Conservation (phyloP, 2,329 filamentous ascomycete genomes). For the Ophiobolus disseminans region DNA sequence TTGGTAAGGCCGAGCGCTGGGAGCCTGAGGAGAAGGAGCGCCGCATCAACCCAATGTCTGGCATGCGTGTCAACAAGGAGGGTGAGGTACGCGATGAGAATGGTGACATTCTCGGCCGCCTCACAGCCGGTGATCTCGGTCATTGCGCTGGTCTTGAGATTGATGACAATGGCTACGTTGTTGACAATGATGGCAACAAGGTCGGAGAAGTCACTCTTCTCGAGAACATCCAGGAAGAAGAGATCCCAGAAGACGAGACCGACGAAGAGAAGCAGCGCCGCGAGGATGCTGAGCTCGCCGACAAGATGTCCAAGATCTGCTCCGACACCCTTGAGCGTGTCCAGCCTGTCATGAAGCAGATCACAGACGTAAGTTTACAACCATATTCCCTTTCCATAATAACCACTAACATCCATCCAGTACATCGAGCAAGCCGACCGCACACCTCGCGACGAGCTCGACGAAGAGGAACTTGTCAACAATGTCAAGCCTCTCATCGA, state of each 20-base stretch:
- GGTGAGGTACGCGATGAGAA: slow-evolving; percentile 61
- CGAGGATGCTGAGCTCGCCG: slow-evolving; percentile 77
- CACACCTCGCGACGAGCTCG: slow-evolving; percentile 83
- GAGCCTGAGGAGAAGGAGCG: slow-evolving; percentile 62
- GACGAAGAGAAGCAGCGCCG: slow-evolving; percentile 55
- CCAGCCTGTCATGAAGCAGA: slow-evolving; percentile 84
- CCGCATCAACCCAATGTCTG: slow-evolving; percentile 66
- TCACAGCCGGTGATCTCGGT: slow-evolving; percentile 59
- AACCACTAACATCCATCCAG: slow-evolving; percentile 52
- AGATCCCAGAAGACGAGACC: slow-evolving; percentile 58
- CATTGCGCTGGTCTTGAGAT: slow-evolving; percentile 61
- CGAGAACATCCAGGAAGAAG: slow-evolving; percentile 65
- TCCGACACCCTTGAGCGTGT: slow-evolving; percentile 83
- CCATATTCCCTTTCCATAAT: background rate
- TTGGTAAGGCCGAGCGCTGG: slow-evolving; percentile 61
- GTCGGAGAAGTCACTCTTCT: slow-evolving; percentile 69
- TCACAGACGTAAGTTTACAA: slow-evolving; percentile 69
- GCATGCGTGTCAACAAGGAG: slow-evolving; percentile 61
- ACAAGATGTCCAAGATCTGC: slow-evolving; percentile 75
- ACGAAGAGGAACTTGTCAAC: slow-evolving; percentile 87
- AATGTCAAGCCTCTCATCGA: slow-evolving; percentile 89
- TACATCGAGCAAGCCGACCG: slow-evolving; percentile 81
- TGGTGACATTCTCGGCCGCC: slow-evolving; percentile 57
- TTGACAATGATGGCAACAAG: slow-evolving; percentile 66
- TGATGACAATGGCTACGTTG: slow-evolving; percentile 60